Conservation (phyloP, 352 stramenopile species). For the Phytopythium sindhum region DNA sequence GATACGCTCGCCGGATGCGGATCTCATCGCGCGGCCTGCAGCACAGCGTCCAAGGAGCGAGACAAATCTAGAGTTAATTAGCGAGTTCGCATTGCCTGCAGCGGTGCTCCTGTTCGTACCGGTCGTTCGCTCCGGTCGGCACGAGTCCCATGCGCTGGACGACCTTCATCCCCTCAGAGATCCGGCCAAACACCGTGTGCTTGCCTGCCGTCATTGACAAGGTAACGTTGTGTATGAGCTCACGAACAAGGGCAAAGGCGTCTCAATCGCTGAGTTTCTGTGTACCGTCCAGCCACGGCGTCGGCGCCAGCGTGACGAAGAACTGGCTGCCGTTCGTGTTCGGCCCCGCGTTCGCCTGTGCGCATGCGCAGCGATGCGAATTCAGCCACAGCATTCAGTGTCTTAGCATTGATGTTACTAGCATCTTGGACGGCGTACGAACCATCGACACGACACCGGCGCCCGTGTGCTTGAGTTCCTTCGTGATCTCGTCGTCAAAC, state of each 20-base stretch:
- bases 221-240: neutral
- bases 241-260: too few relatives aligned
- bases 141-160: slow-evolving; percentile 91
- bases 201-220: slow-evolving; percentile 49
- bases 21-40: slow-evolving; percentile 79
- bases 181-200: slow-evolving; percentile 92
- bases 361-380: too few relatives aligned
- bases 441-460: slow-evolving; percentile 90
- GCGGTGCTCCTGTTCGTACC: slow-evolving; percentile 25
- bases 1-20: slow-evolving; percentile 63
- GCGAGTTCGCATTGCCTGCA: neutral
- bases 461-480: slow-evolving; percentile 92
- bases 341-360: slow-evolving; percentile 84
- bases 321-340: slow-evolving; percentile 94
- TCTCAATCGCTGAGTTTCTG: neutral
- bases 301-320: slow-evolving; percentile 92
- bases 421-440: neutral
- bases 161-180: slow-evolving; percentile 91
- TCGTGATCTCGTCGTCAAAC: slow-evolving; percentile 94
- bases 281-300: slow-evolving; percentile 91
- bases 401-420: neutral
- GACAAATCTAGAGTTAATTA: too few relatives aligned
- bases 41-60: neutral
- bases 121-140: slow-evolving; percentile 85
- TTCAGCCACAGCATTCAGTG: neutral